Conservation (phyloP, 2,329 filamentous ascomycete genomes). For the Fusarium brachygibbosum region DNA sequence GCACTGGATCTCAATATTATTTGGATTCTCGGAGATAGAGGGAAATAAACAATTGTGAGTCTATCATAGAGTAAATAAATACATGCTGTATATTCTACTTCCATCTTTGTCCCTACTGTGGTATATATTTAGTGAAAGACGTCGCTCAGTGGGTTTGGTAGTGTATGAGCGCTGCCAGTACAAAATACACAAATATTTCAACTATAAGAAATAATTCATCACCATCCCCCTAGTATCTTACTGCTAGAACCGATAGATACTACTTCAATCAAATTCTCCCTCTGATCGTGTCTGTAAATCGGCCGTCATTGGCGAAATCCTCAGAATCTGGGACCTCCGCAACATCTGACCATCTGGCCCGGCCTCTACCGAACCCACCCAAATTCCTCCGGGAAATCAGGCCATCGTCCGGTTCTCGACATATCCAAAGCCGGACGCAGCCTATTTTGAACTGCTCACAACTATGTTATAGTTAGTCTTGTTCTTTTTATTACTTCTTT, state of each 20-base stretch:
- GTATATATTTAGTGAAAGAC: too few species aligned
- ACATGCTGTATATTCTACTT: background rate
- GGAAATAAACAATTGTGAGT: background rate
- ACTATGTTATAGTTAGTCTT: background rate
- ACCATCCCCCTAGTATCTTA: background rate
- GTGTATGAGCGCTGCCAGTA: background rate
- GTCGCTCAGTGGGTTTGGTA: too few species aligned
- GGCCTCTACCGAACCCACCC: conserved; percentile 35
- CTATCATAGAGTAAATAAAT: fast-evolving
- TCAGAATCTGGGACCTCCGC: background rate
- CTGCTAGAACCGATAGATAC: background rate
- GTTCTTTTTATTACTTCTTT: background rate
- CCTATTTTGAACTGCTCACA: conserved; percentile 6
- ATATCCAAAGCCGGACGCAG: background rate
- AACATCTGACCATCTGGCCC: conserved; percentile 35
- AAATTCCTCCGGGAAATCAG: conserved; percentile 33
- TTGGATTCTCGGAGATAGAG: background rate
- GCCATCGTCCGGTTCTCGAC: conserved; percentile 21
- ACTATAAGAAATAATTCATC: background rate
- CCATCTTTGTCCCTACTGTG: background rate
- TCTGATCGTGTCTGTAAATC: background rate
- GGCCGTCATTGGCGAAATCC: background rate
- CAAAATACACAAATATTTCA: background rate
- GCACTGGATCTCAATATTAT: background rate
- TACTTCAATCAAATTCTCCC: fast-evolving